Conservation (phyloP, 805 yeast species). For the Candida xyloterini region DNA sequence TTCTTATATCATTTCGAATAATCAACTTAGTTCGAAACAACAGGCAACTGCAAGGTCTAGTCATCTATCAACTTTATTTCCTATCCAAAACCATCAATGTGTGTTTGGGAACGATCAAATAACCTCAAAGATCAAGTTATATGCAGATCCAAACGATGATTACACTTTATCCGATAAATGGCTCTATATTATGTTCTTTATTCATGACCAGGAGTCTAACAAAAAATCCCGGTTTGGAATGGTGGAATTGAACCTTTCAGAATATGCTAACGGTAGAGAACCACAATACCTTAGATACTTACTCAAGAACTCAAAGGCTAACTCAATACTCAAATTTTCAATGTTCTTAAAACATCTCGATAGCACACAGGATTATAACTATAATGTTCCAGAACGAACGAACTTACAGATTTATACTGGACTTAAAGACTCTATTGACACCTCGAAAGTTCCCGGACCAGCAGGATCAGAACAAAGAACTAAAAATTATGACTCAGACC, state of each 20-base stretch:
- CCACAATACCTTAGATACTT: slow-evolving; percentile 60
- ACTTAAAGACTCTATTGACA: slow-evolving; percentile 22
- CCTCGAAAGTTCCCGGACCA: not conserved
- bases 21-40: slow-evolving; percentile 10
- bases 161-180: slow-evolving; percentile 43
- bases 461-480: not conserved
- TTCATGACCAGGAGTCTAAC: slow-evolving; percentile 30
- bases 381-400: slow-evolving; percentile 21
- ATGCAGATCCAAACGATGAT: slow-evolving; percentile 35
- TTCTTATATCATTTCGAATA: slow-evolving; percentile 31
- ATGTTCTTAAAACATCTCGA: slow-evolving; percentile 32
- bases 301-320: slow-evolving; percentile 74
- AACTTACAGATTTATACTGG: slow-evolving; percentile 25
- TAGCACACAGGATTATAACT: slow-evolving; percentile 13
- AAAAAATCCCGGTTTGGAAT: slow-evolving; percentile 57
- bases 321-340: slow-evolving; percentile 68
- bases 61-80: slow-evolving; percentile 37
- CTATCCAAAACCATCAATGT: slow-evolving; percentile 51
- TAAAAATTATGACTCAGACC: slow-evolving; percentile 2
- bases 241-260: slow-evolving; percentile 66
- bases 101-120: slow-evolving; percentile 37
- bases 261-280: slow-evolving; percentile 57
- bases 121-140: slow-evolving; percentile 37
- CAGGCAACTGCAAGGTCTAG: not conserved
- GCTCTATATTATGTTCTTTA: slow-evolving; percentile 37